Evolutionary conservation across 106 monocot genomes (phyloP).

Genomic region (Gastrodia elata): DNA sequence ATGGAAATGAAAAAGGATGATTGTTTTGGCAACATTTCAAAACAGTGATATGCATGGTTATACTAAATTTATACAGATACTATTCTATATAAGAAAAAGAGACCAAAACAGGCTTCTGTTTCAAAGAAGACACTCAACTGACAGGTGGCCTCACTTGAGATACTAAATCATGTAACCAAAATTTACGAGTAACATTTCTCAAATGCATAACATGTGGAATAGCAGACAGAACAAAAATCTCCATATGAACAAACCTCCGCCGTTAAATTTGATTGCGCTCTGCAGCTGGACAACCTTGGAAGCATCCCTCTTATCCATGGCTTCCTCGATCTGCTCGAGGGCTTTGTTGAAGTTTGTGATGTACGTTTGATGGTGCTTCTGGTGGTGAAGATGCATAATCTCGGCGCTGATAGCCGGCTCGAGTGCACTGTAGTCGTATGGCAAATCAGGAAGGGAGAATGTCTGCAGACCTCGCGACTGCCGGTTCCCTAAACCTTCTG

Average conservation of each 20-base stretch:
- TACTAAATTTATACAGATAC: neutral
- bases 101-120: neutral
- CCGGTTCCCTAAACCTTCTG: constrained; percentile 6
- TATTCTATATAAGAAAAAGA: neutral
- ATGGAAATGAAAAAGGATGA: neutral
- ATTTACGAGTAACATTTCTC: no score
- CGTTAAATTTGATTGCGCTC: constrained; percentile 96
- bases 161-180: neutral
- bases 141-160: neutral
- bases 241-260: constrained; percentile 52
- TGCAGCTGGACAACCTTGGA: constrained; percentile 75
- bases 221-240: neutral
- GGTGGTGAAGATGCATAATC: constrained; percentile 95
- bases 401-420: constrained; percentile 94
- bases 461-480: constrained; percentile 40
- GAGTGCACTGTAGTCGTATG: constrained; percentile 86
- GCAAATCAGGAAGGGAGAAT: constrained; percentile 74
- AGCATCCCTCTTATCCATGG: constrained; percentile 68
- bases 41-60: neutral
- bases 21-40: neutral
- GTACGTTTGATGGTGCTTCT: constrained; percentile 97
- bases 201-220: no score
- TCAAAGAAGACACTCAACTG: neutral
- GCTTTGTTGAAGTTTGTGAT: constrained; percentile 94
- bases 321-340: constrained; percentile 85